phyloP scores from a whole-genome alignment of 176 grass and related monocot genomes.

The Pontederia paniculata region DNA sequence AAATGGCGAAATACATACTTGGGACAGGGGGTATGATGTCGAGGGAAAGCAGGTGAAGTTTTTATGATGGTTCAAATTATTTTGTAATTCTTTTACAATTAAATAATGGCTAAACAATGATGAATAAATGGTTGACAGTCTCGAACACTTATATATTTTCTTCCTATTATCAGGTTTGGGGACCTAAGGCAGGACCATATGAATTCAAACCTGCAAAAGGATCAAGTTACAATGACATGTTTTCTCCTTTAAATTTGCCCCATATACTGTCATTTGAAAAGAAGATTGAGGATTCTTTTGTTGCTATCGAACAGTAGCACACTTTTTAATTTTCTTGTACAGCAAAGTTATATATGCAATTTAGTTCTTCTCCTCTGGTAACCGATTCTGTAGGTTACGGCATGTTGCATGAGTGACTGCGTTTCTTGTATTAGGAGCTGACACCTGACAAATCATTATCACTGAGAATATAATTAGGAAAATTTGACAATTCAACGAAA shows the following conservation, averaged over 20 bases:
- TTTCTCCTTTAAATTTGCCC: constrained; percentile 67
- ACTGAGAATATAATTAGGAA: too few relatives aligned
- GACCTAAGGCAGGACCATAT: constrained; percentile 57
- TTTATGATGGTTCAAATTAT: not conserved
- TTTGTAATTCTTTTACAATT: too few relatives aligned
- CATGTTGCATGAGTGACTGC: too few relatives aligned
- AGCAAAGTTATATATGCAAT: constrained; percentile 12
- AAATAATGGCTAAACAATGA: too few relatives aligned
- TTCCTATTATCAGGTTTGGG: constrained; percentile 53
- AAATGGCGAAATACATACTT: constrained; percentile 77
- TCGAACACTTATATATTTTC: not conserved
- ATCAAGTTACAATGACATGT: constrained; percentile 64
- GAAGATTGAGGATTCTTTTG: constrained; percentile 46
- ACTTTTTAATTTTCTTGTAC: not conserved
- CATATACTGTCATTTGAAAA: constrained; percentile 67
- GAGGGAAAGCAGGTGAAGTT: constrained; percentile 57
- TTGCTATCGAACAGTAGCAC: constrained; percentile 44
- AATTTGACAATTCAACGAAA: too few relatives aligned
- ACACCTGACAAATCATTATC: too few relatives aligned
- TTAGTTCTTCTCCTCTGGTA: not conserved
- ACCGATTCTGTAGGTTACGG: too few relatives aligned
- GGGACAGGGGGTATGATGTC: constrained; percentile 77
- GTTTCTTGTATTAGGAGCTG: too few relatives aligned
- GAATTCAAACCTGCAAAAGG: constrained; percentile 79
- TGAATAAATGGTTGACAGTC: too few relatives aligned